These are phyloP conservation scores for Alternaria triticimaculans DNA, from an alignment of 2,329 filamentous ascomycete genomes.

Conservation along the genomic window DNA sequence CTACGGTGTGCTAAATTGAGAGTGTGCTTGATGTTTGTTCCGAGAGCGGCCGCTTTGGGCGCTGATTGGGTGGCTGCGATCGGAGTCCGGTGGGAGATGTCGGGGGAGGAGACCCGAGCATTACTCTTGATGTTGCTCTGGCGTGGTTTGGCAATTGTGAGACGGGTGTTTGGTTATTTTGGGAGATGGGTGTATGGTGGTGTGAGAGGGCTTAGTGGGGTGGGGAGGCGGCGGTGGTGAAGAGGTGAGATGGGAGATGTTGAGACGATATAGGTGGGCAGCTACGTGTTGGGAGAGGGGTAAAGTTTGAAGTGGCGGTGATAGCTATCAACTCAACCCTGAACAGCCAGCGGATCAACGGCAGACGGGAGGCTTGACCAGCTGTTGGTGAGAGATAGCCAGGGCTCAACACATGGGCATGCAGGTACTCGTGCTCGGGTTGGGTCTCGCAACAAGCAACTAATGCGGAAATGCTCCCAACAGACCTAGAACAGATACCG, in stretches of 20 bases:
- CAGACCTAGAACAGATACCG: constrained; percentile 8
- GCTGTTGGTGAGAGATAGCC: constrained; percentile 30
- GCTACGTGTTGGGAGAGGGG: constrained; percentile 3
- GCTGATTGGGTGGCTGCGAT: constrained; percentile 19
- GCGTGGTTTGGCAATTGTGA: background rate
- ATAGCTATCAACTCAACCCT: background rate
- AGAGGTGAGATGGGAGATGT: background rate
- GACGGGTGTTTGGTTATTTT: background rate
- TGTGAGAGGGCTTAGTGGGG: background rate
- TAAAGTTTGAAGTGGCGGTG: background rate
- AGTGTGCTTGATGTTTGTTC: background rate
- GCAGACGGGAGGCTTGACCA: constrained; percentile 16
- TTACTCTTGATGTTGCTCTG: constrained; percentile 1
- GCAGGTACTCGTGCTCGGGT: constrained; percentile 12
- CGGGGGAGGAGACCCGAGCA: constrained; percentile 35
- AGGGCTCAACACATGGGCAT: constrained; percentile 22
- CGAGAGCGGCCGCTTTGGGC: constrained; percentile 5
- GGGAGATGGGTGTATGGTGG: background rate
- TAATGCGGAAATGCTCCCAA: constrained; percentile 34
- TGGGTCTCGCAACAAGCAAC: constrained; percentile 27
- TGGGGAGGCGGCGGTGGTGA: constrained; percentile 8
- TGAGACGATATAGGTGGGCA: background rate
- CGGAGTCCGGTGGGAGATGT: constrained; percentile 29
- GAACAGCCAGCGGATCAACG: constrained; percentile 15
- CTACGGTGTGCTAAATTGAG: background rate